Conservation (phyloP, 371 early-diverging fungal genomes). For the Mucor ambiguus region DNA sequence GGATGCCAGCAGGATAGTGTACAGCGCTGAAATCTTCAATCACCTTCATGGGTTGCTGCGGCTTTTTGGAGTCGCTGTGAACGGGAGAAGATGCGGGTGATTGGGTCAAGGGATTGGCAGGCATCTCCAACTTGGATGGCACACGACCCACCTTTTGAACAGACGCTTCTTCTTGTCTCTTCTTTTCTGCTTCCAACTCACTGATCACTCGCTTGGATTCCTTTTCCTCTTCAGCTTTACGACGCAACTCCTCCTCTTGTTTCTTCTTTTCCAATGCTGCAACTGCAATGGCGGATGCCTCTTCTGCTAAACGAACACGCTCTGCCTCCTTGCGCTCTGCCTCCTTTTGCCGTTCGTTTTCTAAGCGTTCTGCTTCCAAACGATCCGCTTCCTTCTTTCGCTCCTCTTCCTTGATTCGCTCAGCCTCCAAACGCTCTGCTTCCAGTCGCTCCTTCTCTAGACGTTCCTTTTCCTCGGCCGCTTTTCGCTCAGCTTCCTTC, state of each 20-base stretch:
- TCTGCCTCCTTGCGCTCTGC: constrained; percentile 22
- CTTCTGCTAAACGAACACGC: constrained; percentile 31
- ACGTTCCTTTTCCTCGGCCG: constrained; percentile 17
- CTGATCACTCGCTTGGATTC: constrained; percentile 22
- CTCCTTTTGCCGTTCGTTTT: constrained; percentile 29
- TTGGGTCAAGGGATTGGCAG: neutral
- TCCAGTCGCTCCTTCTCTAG: constrained; percentile 35
- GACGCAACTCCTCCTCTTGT: constrained; percentile 18
- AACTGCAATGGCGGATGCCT: constrained; percentile 12
- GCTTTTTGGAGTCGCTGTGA: constrained; percentile 7
- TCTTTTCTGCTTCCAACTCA: constrained; percentile 44
- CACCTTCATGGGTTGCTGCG: constrained; percentile 6
- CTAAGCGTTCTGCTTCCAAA: neutral
- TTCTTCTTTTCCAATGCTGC: constrained; percentile 17
- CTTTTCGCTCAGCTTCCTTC: constrained; percentile 19
- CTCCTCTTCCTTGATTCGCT: constrained; percentile 12
- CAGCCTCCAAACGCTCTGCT: constrained; percentile 24
- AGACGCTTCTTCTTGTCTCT: constrained; percentile 34
- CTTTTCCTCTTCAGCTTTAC: constrained; percentile 23
- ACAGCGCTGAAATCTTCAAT: constrained; percentile 39
- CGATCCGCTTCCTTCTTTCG: constrained; percentile 28
- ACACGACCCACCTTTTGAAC: constrained; percentile 29
- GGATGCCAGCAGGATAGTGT: constrained; percentile 46
- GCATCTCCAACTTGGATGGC: neutral
- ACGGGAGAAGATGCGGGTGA: constrained; percentile 25